Base-by-base conservation (phyloP, 768 basidiomycete genomes). In the Hemileccinum rubropunctum region DNA sequence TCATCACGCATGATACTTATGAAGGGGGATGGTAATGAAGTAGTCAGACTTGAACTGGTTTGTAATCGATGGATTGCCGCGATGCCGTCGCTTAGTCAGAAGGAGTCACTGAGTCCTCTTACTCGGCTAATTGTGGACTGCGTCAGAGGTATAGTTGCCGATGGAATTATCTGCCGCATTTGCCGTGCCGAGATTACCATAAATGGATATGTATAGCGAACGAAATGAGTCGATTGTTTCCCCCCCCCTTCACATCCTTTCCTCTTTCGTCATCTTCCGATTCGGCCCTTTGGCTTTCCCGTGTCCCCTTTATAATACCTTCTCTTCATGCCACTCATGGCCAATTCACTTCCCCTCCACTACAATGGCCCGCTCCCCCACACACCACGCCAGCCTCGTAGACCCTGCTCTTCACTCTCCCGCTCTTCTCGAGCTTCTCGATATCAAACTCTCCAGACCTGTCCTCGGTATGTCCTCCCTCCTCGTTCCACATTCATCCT, bases 381-480 rank as follows among this genome's bases (percentile, higher is more conserved):
- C 77, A 23, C 77, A 78, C 67, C 68, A 64, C 11, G 76, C 78
- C 1, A 73, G 71, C 54, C 82, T 88, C 63, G 80, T 88, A 42
- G 80, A 86, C 68, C 74, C 84, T 15, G 64, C 81, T 0, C 62
- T 71, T 0, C 88, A 89, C 65, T 80, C 82, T 1, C 80, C 81
- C 13, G 83, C 78, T 13, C 76, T 88, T 42, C 74, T 88, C 47
- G 76, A 87, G 64, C 80, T 91, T 56, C 70, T 88, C 58, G 80
- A 83, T 57, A 66, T 84, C 59, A 82, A 84, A 69, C 68, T 88
- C 51, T 73, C 81, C 44, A 71, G 74, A 45, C 73, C 76, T 27
- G 66, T 90, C 63, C 80, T 86, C 46, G 85, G 88, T 89, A 57
- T 39, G 84, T 78, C 3, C 5, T 12, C 38, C 32, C 33, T 10